Evolutionary conservation across 2,329 filamentous ascomycete species (phyloP).

Genomic region (Zymoseptoria tritici): DNA sequence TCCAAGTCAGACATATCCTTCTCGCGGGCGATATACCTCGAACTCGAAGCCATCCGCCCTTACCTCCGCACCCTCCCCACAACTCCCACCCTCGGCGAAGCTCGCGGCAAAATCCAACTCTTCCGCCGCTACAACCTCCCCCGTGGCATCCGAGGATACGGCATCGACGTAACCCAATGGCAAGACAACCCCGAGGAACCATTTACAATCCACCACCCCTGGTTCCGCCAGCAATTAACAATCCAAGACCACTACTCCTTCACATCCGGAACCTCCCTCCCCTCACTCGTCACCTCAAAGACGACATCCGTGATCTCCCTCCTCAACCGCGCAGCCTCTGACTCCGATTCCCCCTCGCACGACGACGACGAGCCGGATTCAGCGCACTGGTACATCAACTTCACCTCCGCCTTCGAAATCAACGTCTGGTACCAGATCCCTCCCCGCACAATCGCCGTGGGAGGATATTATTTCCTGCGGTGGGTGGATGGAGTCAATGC

Average conservation of each 20-base stretch:
- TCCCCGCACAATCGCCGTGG: conserved; percentile 36
- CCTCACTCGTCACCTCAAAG: conserved; percentile 36
- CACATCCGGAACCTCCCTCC: conserved; percentile 32
- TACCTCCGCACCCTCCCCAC: conserved; percentile 30
- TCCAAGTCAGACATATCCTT: conserved; percentile 30
- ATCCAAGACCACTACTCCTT: conserved; percentile 45
- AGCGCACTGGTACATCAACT: conserved; percentile 38
- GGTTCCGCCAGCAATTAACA: conserved; percentile 31
- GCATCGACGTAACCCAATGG: conserved; percentile 30
- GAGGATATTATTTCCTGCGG: conserved; percentile 35
- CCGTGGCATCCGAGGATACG: conserved; percentile 18
- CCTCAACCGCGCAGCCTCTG: conserved; percentile 30
- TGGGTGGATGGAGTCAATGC: conserved; percentile 42
- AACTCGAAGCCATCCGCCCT: conserved; percentile 19
- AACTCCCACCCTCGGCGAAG: conserved; percentile 27
- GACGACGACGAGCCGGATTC: conserved; percentile 4
- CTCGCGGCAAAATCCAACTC: conserved; percentile 31
- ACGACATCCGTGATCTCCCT: conserved; percentile 33
- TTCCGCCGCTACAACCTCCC: conserved; percentile 26
- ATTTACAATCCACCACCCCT: conserved; percentile 34
- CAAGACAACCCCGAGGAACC: conserved; percentile 29
- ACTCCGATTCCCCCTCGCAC: background rate
- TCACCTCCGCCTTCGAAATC: conserved; percentile 40
- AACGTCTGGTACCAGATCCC: conserved; percentile 30
- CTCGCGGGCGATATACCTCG: conserved; percentile 31